Percentiles rank a stretch among this genome's conserved stretches.
Evolutionary conservation across 306 rosid species (phyloP).

Genomic region (Cicer arietinum): DNA sequence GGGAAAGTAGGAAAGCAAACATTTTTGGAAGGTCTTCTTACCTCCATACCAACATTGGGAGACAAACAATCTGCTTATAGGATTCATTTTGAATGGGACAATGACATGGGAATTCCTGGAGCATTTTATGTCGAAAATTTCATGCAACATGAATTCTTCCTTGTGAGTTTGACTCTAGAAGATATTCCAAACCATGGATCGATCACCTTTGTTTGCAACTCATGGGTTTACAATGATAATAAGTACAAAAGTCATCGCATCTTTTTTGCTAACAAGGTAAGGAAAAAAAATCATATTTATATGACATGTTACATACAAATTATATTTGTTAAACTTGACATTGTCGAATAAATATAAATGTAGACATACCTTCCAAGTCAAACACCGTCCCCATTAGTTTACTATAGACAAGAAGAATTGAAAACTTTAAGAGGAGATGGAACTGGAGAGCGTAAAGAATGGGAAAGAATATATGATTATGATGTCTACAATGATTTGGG

Average conservation of each 20-base stretch:
- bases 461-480: slow-evolving; percentile 80
- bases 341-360: neutral
- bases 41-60: slow-evolving; percentile 51
- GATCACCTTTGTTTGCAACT: slow-evolving; percentile 65
- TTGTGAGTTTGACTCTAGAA: slow-evolving; percentile 63
- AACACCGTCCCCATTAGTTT: slow-evolving; percentile 61
- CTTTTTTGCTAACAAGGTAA: slow-evolving; percentile 70
- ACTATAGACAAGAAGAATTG: slow-evolving; percentile 65
- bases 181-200: slow-evolving; percentile 55
- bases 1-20: slow-evolving; percentile 69
- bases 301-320: neutral
- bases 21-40: slow-evolving; percentile 57
- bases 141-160: slow-evolving; percentile 62
- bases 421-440: slow-evolving; percentile 71
- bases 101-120: slow-evolving; percentile 61
- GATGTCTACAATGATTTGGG: slow-evolving; percentile 82
- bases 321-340: neutral
- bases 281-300: neutral
- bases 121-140: slow-evolving; percentile 62
- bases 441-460: slow-evolving; percentile 67
- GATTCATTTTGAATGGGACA: slow-evolving; percentile 60
- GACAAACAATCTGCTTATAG: slow-evolving; percentile 53
- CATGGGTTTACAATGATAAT: slow-evolving; percentile 66
- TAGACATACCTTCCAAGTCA: slow-evolving; percentile 76
- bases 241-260: slow-evolving; percentile 50